Evolutionary conservation across 257 asterid species (phyloP), one percentile per base, ranked within the genome.

Genomic region (Coffea eugenioides): DNA sequence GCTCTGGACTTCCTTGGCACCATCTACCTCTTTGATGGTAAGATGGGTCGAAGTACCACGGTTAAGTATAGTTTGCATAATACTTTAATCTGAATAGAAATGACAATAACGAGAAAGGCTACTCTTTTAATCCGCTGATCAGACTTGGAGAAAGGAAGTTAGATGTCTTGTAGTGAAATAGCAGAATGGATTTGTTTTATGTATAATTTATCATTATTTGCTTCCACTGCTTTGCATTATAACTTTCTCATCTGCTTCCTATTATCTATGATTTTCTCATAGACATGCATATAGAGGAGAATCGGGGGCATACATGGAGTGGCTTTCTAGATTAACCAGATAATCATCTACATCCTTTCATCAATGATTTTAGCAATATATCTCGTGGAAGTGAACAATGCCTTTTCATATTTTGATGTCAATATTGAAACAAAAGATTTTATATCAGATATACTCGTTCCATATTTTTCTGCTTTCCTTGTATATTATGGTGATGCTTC

Each of bases 251-350:
- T 16, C 45, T 52, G 1, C 8, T n/a, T 41, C 18, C 15, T 3
- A 8, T 69, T 20, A 36, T 36, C n/a, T 6, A 16, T 25, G 39
- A 0, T 69, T 56, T 31, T 31, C n/a, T 39, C 25, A 27, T 18
- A 43, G 39, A 41, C 15, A 20, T 73, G 49, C 49, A 51, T 51
- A 73, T 73, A 13, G 65, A 73, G 21, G 77, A 73, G 77, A 73
- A 41, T 20, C 2, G 15, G 21, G n/a, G 25, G 5, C 27, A 20
- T 57, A 57, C 8, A 57, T 57, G 65, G 15, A 57, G 65, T 3
- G 65, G 65, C 65, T 57, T 25, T 20, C 27, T 57, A 57, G 15
- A 57, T 21, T 11, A 57, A 57, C 25, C 25, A 18, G 21, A 4
- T 8, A 39, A 39, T 39, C 43, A 39, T 39, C 43, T 39, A 39